A percentile compares a stretch with the other conserved stretches of the same genome.
These are phyloP conservation scores for Penicillium sp. DNA, from an alignment of 2,329 filamentous ascomycete species.

Conservation along the genomic window DNA sequence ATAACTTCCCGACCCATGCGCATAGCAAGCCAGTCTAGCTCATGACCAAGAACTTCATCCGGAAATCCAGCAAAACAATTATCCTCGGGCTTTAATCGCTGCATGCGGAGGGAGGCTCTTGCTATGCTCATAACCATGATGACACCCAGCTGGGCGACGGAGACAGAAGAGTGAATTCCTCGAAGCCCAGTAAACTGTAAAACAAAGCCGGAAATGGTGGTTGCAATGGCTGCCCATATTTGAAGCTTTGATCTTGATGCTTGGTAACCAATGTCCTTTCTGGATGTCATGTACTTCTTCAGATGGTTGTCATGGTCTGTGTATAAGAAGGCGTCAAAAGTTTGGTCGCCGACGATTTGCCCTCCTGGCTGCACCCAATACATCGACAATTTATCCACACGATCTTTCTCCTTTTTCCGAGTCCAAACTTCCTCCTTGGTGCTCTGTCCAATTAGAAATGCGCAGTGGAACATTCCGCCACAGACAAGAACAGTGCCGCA, in stretches of 20 bases:
- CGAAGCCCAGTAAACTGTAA: slow-evolving; percentile 26
- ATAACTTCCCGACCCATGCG: not conserved
- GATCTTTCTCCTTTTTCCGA: not conserved
- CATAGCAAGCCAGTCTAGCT: slow-evolving; percentile 1
- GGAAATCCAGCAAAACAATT: not conserved
- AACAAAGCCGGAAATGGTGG: slow-evolving; percentile 19
- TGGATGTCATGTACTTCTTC: not conserved
- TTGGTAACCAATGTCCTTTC: not conserved
- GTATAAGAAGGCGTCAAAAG: slow-evolving; percentile 20
- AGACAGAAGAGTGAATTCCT: slow-evolving; percentile 19
- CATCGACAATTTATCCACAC: not conserved
- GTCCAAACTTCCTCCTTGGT: slow-evolving; percentile 8
- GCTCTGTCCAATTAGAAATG: slow-evolving; percentile 18
- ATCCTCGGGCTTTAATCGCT: not conserved
- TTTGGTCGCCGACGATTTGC: slow-evolving; percentile 23
- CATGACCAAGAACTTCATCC: not conserved
- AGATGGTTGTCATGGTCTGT: not conserved
- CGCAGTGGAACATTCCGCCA: slow-evolving; percentile 13
- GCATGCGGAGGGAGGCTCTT: not conserved
- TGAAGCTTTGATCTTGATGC: not conserved
- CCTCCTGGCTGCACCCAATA: slow-evolving; percentile 23
- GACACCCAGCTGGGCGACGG: slow-evolving; percentile 19
- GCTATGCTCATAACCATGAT: not conserved
- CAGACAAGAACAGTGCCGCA: slow-evolving; percentile 19
- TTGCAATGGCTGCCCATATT: slow-evolving; percentile 6